Percentiles rank a stretch among this genome's conserved stretches.
phyloP scores from a whole-genome alignment of 2,329 filamentous ascomycete species.

The Sporothrix mexicana region DNA sequence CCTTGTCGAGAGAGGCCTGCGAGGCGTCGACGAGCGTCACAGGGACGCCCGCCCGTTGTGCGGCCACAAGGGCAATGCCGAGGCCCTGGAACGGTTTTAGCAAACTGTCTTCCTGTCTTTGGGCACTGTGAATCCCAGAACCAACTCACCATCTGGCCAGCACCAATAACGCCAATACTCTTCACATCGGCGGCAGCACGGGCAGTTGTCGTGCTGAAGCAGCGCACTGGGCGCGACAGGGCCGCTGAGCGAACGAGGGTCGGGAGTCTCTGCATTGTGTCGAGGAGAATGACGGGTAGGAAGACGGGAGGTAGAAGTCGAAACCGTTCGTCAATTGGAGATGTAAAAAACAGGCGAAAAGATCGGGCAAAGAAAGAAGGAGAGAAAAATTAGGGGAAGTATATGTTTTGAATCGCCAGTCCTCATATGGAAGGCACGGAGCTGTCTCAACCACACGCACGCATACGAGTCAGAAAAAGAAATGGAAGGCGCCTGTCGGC shows the following conservation, averaged over 20 bases:
- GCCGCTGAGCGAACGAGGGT: conserved; percentile 32
- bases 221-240: conserved; percentile 25
- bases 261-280: conserved; percentile 31
- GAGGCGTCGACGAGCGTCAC: conserved; percentile 87
- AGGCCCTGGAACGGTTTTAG: conserved; percentile 67
- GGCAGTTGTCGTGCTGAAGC: conserved; percentile 71
- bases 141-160: conserved; percentile 85
- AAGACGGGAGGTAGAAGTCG: not conserved
- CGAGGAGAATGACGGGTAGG: not conserved
- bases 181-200: conserved; percentile 74
- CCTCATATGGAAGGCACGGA: conserved; percentile 8
- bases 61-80: conserved; percentile 93
- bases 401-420: not conserved
- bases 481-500: not conserved
- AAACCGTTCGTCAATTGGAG: not conserved
- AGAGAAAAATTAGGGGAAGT: not conserved
- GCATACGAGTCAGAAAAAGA: not conserved
- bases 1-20: conserved; percentile 84
- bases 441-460: conserved; percentile 10
- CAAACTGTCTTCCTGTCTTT: too few relatives aligned
- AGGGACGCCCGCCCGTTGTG: conserved; percentile 79
- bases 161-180: conserved; percentile 87
- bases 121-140: too few relatives aligned
- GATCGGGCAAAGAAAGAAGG: not conserved
- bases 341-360: not conserved